Evolutionary conservation across 306 rosid species (phyloP), one percentile per base, ranked within the genome.

Genomic region (Phaseolus lunatus): DNA sequence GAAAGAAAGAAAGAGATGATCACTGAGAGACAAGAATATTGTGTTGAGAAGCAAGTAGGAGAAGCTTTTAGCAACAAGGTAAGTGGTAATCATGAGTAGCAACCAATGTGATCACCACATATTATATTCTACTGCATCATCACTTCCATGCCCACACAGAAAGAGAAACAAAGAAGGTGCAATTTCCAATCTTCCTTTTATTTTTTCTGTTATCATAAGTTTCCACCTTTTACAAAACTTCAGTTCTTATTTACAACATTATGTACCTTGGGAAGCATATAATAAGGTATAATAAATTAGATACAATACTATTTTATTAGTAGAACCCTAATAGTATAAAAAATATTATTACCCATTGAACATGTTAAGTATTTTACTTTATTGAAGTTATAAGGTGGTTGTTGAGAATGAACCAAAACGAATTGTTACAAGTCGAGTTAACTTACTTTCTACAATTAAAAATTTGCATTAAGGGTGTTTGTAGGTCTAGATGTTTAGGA

Each of bases 11-110:
- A 14, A 79, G 13, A n/a, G n/a, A n/a, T n/a, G 5, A 12, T 13
- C 48, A 71, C 37, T 16, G 35, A 23, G 67, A 35, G 77, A 39
- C 48, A 79, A 50, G 48, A 24, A 24, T 1, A 19, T 72, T 66
- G 35, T 58, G 64, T 81, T 67, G 66, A 11, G n/a, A 81, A 65
- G 61, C 79, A 80, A 74, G 84, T 65, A 66, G 80, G 70, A 41
- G 22, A 80, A 80, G 63, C 79, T 73, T 52, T 80, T 12, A 54
- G 54, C 70, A 73, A 45, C 69, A 65, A 5, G 45, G 56, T 67
- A 54, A 74, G 33, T 31, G 45, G 41, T 75, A 50, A 81, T 81
- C 73, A 69, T 81, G 62, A 69, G 5, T 39, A 39, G 59, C 57
- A 68, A 23, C 26, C 27, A 53, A 3, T n/a, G 48, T 75, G 50